These are phyloP conservation scores for Fusarium sacchari DNA, from an alignment of 2,329 filamentous ascomycete species.

Conservation along the genomic window DNA sequence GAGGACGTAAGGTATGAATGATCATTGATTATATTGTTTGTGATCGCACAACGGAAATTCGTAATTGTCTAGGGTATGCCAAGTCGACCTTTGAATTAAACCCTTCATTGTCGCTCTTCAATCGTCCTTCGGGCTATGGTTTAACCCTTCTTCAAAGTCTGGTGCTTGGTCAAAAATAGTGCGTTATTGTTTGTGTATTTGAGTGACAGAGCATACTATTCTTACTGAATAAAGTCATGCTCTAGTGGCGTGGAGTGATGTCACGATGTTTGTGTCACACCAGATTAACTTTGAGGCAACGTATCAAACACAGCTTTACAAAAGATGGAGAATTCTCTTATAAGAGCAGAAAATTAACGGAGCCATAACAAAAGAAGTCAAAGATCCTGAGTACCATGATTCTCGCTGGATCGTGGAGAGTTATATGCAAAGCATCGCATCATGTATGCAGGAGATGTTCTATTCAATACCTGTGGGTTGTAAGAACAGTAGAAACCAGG, in stretches of 20 bases:
- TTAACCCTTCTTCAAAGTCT: neutral
- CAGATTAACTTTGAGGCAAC: neutral
- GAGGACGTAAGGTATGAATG: neutral
- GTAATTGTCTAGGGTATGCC: conserved; percentile 6
- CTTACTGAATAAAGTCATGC: neutral
- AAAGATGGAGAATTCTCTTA: too few relatives aligned
- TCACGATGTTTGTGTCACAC: neutral
- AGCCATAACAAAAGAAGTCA: neutral
- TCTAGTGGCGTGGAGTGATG: neutral
- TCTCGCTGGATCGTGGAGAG: neutral
- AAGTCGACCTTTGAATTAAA: neutral
- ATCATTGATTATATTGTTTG: neutral
- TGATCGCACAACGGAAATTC: neutral
- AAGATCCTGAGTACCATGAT: neutral
- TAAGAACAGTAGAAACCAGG: neutral
- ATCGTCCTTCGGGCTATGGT: neutral
- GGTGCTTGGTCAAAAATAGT: neutral
- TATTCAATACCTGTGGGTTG: neutral
- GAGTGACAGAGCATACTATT: too few relatives aligned
- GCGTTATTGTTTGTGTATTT: neutral
- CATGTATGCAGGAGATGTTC: neutral
- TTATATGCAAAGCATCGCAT: neutral
- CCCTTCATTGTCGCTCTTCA: neutral
- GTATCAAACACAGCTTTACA: too few relatives aligned
- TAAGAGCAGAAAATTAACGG: too few relatives aligned